Percentiles rank a stretch among this genome's conserved stretches.
phyloP scores from a whole-genome alignment of 2,329 filamentous ascomycete species.

The Hawksworthiomyces lignivorus region DNA sequence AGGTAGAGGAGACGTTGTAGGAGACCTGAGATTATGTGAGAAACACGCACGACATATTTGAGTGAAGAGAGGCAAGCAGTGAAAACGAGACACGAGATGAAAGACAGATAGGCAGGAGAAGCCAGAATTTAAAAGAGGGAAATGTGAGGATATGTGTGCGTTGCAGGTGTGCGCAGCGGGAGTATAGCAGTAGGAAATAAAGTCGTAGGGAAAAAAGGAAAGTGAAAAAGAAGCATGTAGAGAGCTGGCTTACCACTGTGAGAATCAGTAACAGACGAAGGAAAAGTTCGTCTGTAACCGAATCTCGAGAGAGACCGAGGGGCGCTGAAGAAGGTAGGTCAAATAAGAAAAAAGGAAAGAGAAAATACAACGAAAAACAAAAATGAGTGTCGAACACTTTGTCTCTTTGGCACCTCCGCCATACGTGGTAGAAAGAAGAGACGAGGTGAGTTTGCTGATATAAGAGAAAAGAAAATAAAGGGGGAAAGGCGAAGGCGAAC shows the following conservation, averaged over 20 bases:
- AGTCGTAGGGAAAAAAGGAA: not conserved
- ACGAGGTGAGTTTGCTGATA: no score
- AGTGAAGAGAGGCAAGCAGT: not conserved
- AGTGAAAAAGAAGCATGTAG: not conserved
- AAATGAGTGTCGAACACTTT: not conserved
- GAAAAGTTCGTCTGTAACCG: constrained; percentile 13
- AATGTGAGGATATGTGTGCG: no score
- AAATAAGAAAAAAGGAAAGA: not conserved
- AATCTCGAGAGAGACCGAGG: no score
- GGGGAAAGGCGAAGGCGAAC: not conserved
- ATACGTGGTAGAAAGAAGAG: not conserved
- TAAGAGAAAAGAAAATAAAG: no score
- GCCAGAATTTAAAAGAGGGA: no score
- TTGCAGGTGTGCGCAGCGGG: no score
- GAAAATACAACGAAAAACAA: not conserved
- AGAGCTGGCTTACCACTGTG: constrained; percentile 10
- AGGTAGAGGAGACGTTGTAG: constrained; percentile 50
- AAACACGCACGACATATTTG: constrained; percentile 1
- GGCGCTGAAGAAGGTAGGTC: no score
- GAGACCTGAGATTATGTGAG: constrained; percentile 18
- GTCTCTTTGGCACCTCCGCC: no score
- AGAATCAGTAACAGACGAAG: constrained; percentile 17
- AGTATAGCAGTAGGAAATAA: no score
- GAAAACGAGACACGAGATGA: not conserved
- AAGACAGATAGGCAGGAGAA: no score